Evolutionary conservation across 176 grass and related monocot genomes (phyloP), one percentile per base, ranked within the genome.

Genomic region (Luzula sylvatica): DNA sequence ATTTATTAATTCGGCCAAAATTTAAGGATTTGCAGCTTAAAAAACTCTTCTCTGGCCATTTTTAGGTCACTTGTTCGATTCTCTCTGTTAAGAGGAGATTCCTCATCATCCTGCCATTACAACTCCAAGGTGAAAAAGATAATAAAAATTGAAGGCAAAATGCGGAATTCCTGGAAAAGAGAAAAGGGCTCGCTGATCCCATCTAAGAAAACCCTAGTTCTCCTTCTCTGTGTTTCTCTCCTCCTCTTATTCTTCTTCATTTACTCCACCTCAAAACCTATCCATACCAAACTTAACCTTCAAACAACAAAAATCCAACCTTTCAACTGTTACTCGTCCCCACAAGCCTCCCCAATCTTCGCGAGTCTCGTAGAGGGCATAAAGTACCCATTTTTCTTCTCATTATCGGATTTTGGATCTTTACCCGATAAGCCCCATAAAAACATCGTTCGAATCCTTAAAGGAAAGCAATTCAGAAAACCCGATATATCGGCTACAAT

Each of bases 331-430:
- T 68, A 73, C 58, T 67, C 85, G 19, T 86, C 74, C 28, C 81
- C 52, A 16, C 92, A 98, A 79, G 85, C 92, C 2, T 89, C 81
- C 29, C 85, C 85, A 26, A 77, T 96, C 20, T 70, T 96, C 50
- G 84, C 92, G 35, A 89, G 75, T 63, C 77, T 89, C 11, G 85
- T 98, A 22, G 92, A 98, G 62, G 81, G 78, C 64, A 77, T 90
- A 11, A 69, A 76, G 16, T 47, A 60, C 65, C 81, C 92, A 4
- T 96, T 96, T 57, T 20, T 98, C 22, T 98, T 76, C 72, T 98
- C 85, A 29, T 72, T 90, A 52, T 68, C 92, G 55, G 85, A 98
- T 73, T 65, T 90, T 50, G 92, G 85, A 0, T 11, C 75, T 1
- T 73, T 98, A 44, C 85, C 85, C 11, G 78, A 86, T 18, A 74